Percentiles rank a stretch among this genome's conserved stretches.
Conservation (phyloP, 805 yeast genomes). For the Lipomyces spencermartinsiae region DNA sequence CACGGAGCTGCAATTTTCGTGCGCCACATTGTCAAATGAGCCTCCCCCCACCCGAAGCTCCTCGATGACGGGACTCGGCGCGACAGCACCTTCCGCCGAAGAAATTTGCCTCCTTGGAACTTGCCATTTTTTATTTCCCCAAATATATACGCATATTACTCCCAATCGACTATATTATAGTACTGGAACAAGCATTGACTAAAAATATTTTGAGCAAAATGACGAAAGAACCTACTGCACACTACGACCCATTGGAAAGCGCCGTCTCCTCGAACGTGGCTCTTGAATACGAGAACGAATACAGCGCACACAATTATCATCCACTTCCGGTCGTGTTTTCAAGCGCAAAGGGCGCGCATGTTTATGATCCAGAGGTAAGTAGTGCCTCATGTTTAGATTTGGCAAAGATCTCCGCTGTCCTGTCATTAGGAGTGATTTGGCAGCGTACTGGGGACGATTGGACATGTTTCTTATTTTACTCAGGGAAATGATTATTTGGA, state of each 20-base stretch:
- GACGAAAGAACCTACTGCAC: background rate
- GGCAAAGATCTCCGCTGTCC: background rate
- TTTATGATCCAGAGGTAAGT: slow-evolving; percentile 87
- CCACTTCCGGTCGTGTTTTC: slow-evolving; percentile 94
- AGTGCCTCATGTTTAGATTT: background rate
- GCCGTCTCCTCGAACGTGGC: slow-evolving; percentile 27
- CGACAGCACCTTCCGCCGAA: no score
- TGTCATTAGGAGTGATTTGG: background rate
- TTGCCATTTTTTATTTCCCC: background rate
- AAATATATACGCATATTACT: background rate
- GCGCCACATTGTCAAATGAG: no score
- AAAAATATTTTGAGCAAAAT: background rate
- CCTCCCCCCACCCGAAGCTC: no score
- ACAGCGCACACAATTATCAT: slow-evolving; percentile 96
- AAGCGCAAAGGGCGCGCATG: slow-evolving; percentile 86
- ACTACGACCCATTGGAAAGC: background rate
- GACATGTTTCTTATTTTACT: background rate
- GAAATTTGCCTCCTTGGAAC: no score
- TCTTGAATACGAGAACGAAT: slow-evolving; percentile 61
- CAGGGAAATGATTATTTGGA: slow-evolving; percentile 87
- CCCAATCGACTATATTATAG: background rate
- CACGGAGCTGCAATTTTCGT: no score
- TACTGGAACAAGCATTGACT: background rate
- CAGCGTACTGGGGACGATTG: background rate
- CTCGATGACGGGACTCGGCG: no score